These are phyloP conservation scores for Podospora bellae-mahoneyi DNA, from an alignment of 495 filamentous ascomycete species.

Conservation along the genomic window DNA sequence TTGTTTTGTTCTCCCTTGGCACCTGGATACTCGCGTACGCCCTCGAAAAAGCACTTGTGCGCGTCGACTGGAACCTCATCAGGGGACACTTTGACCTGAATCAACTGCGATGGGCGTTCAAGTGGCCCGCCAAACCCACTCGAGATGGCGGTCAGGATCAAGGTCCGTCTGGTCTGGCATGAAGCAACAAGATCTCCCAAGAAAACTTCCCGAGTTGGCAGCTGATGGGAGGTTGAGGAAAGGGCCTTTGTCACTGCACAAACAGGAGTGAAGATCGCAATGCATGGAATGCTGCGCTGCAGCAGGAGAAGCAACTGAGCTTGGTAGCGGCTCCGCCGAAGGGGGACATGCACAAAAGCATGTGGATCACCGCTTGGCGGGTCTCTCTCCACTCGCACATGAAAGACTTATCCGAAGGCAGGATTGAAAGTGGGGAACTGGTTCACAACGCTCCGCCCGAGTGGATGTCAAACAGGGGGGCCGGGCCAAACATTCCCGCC, in stretches of 20 bases:
- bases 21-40: constrained; percentile 17
- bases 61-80: constrained; percentile 5
- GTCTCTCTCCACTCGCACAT: not conserved
- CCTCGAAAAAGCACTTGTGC: constrained; percentile 15
- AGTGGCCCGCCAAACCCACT: not conserved
- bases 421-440: not conserved
- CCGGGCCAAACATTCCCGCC: not conserved
- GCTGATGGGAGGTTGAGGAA: not conserved
- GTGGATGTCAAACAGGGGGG: not conserved
- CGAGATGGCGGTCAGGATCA: not conserved
- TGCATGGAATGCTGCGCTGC: not conserved
- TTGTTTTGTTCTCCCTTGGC: constrained; percentile 13
- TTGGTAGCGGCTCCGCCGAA: not conserved
- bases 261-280: not conserved
- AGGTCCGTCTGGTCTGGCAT: not conserved
- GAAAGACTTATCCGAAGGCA: not conserved
- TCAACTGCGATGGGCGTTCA: not conserved
- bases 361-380: not conserved
- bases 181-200: not conserved
- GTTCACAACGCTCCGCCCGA: not conserved
- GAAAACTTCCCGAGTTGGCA: not conserved
- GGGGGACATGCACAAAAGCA: not conserved
- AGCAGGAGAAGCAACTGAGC: not conserved
- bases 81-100: not conserved
- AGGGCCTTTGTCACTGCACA: too few relatives aligned